Evolutionary conservation across 768 basidiomycete species (phyloP), one percentile per base, ranked within the genome.

Genomic region (Termitomyces sp.): DNA sequence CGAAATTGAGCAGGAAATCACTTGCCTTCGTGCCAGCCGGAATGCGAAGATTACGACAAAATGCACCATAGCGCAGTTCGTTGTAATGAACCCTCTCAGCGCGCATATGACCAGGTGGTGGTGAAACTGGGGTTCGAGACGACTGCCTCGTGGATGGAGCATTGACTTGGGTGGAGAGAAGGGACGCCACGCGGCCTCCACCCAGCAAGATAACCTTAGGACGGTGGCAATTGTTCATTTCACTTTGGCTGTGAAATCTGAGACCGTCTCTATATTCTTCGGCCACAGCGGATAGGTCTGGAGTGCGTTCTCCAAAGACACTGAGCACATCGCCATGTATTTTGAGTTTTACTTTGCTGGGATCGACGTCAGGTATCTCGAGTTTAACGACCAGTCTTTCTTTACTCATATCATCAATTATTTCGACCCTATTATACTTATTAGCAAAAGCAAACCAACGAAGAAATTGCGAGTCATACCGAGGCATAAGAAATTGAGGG

Each of bases 281-380:
- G 7, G 56, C 34, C 16, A 64, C 60, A 8, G 50, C 31, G 27
- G 54, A 30, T 33, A 58, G 50, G 22, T 63, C 68, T 16, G 69
- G 62, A 6, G 59, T 63, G 44, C 77, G 72, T 36, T 69, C 67
- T 34, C 78, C 77, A 2, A 65, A 56, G 12, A 80, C 62, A 15
- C 74, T 53, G n/a, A 80, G 68, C n/a, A 65, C 57, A 0, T 68
- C 72, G 0, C 72, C 70, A 18, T 68, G 70, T 11, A 78, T 67
- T n/a, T 67, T 62, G 2, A 80, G 61, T 0, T 68, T 57, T 0
- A 81, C 67, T 31, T 77, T 71, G 13, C 66, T 62, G 9, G 66
- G 72, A 49, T 70, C 72, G 48, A 81, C 72, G 18, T 79, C 80
- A 36, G 80, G 80, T 15, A 81, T 62, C 60, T 81, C 80, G 54